These are phyloP conservation scores for Blyttiomyces sp. DNA, from an alignment of 371 early-diverging fungal genomes.

Conservation along the genomic window DNA sequence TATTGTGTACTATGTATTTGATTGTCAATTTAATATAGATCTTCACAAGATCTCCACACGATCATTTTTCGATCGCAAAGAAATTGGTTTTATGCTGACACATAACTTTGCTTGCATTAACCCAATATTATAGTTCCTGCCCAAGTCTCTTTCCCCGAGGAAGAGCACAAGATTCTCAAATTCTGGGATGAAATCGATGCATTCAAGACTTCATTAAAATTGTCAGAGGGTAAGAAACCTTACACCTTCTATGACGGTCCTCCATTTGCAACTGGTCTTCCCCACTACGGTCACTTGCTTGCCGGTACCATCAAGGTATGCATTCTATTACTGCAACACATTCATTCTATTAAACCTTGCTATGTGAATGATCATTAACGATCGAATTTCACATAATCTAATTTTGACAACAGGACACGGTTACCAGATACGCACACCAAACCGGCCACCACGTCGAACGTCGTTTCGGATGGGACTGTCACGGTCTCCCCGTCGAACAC, in stretches of 20 bases:
- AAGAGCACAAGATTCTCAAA: conserved; percentile 93
- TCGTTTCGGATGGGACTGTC: conserved; percentile 99
- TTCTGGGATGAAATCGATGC: conserved; percentile 99
- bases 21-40: too few species aligned
- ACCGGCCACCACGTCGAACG: conserved; percentile 98
- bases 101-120: too few species aligned
- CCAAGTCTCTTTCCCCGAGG: conserved; percentile 76
- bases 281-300: conserved; percentile 99
- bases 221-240: conserved; percentile 84
- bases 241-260: conserved; percentile 99
- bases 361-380: neutral
- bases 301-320: conserved; percentile 98
- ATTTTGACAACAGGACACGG: conserved; percentile 73
- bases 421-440: conserved; percentile 96
- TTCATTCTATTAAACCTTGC: neutral
- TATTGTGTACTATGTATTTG: too few species aligned
- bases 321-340: too few species aligned
- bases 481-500: conserved; percentile 99
- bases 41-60: too few species aligned
- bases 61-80: too few species aligned
- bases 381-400: neutral
- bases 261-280: conserved; percentile 99
- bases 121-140: conserved; percentile 40
- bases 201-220: conserved; percentile 90
- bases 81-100: too few species aligned